Conservation (phyloP, 306 rosid species). For the Senna tora region DNA sequence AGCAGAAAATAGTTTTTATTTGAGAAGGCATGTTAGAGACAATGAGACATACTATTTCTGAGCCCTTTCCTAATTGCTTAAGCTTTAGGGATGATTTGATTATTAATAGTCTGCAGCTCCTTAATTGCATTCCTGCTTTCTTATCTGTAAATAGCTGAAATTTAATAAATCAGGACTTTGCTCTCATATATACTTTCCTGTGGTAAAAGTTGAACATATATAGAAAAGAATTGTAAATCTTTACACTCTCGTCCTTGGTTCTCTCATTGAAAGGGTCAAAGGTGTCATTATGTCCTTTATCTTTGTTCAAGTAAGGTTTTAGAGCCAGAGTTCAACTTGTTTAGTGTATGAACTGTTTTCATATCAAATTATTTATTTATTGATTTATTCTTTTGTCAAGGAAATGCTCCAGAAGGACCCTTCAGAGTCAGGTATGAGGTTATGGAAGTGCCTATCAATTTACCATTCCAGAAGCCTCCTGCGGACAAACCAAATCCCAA, state of each 20-base stretch:
- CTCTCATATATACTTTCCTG: background rate
- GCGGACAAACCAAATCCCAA: slow-evolving; percentile 95
- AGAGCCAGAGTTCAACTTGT: background rate
- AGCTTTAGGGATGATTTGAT: background rate
- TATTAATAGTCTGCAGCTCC: background rate
- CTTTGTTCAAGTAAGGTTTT: background rate
- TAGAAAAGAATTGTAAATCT: background rate
- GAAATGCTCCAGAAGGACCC: slow-evolving; percentile 76
- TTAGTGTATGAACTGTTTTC: background rate
- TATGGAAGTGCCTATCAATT: slow-evolving; percentile 71
- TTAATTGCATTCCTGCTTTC: background rate
- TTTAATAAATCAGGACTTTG: slow-evolving; percentile 1
- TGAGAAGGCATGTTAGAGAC: background rate
- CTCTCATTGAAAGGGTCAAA: background rate
- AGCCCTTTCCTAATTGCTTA: background rate
- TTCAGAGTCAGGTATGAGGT: slow-evolving; percentile 90
- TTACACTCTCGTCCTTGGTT: slow-evolving; percentile 9
- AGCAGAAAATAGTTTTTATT: background rate
- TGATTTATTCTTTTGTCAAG: slow-evolving; percentile 23
- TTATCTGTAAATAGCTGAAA: background rate
- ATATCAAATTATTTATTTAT: background rate
- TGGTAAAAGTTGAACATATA: background rate
- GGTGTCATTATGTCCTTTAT: background rate
- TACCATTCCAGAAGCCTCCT: slow-evolving; percentile 95
- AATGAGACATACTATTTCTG: background rate